Conservation (phyloP, 1,284 basidiomycete genomes). For the Gomphus bonarii region DNA sequence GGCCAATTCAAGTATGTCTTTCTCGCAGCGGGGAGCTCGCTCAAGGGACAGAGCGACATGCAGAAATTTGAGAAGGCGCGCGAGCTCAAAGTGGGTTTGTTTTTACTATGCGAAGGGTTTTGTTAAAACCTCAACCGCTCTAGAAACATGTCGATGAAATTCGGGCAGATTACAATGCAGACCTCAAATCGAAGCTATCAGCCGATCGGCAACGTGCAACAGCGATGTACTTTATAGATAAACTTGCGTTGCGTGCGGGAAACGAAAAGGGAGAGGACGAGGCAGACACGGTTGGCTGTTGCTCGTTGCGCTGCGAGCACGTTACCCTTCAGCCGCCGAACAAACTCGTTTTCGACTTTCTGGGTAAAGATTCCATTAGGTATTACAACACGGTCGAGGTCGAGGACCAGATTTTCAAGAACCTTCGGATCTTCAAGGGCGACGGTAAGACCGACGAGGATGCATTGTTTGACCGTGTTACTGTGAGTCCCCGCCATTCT, state of each 20-base stretch:
- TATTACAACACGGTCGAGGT: slow-evolving; percentile 89
- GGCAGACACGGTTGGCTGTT: slow-evolving; percentile 95
- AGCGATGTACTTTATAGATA: slow-evolving; percentile 96
- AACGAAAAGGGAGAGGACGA: slow-evolving; percentile 99
- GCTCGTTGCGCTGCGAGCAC: slow-evolving; percentile 90
- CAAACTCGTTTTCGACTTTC: slow-evolving; percentile 86
- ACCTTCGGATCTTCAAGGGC: slow-evolving; percentile 82
- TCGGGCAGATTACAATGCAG: slow-evolving; percentile 75
- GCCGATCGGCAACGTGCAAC: slow-evolving; percentile 89
- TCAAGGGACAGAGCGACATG: slow-evolving; percentile 96
- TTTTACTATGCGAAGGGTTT: neutral
- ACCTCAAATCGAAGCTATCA: slow-evolving; percentile 85
- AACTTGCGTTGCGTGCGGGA: slow-evolving; percentile 88
- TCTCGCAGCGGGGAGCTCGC: slow-evolving; percentile 84
- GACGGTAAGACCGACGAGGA: slow-evolving; percentile 84
- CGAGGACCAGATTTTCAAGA: slow-evolving; percentile 84
- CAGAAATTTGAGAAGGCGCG: slow-evolving; percentile 94
- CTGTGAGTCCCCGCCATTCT: slow-evolving; percentile 39
- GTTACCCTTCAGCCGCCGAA: slow-evolving; percentile 83
- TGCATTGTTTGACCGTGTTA: slow-evolving; percentile 88
- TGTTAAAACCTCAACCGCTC: neutral
- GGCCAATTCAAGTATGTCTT: slow-evolving; percentile 93
- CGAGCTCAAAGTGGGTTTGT: slow-evolving; percentile 69
- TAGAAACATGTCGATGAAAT: slow-evolving; percentile 87
- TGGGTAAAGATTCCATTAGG: slow-evolving; percentile 96